Evolutionary conservation across 441 rosid genomes (phyloP).

Genomic region (Bruguiera hainesii): DNA sequence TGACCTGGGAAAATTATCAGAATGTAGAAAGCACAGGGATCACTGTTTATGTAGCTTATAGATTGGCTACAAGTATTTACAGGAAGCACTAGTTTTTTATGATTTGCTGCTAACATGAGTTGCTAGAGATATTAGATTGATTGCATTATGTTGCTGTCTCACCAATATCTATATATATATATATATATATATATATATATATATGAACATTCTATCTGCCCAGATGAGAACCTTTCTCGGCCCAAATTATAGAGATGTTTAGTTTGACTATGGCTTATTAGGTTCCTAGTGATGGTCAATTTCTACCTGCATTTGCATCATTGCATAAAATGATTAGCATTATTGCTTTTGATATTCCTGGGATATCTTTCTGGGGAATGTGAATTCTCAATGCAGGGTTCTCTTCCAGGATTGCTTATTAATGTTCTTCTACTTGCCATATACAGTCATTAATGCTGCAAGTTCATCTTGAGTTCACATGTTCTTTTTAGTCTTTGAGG

Average conservation of each 20-base stretch:
- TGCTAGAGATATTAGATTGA: slow-evolving; percentile 1
- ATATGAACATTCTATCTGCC: not conserved
- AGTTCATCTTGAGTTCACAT: not conserved
- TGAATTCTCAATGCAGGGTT: slow-evolving; percentile 2
- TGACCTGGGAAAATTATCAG: not conserved
- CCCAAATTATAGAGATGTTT: not conserved
- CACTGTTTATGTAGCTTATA: not conserved
- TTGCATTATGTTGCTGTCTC: not conserved
- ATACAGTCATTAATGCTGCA: not conserved
- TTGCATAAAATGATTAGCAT: slow-evolving; percentile 2
- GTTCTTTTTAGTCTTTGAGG: not conserved
- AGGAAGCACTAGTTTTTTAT: slow-evolving; percentile 4
- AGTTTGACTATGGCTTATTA: not conserved
- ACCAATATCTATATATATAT: not conserved
- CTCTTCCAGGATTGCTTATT: not conserved
- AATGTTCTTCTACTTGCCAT: slow-evolving; percentile 7
- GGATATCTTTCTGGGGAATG: slow-evolving; percentile 16
- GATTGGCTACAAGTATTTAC: not conserved
- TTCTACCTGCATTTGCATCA: not conserved
- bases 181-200: too few relatives aligned
- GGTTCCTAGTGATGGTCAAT: not conserved
- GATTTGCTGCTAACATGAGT: slow-evolving; percentile 4
- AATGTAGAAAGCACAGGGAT: not conserved
- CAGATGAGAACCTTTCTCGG: too few relatives aligned
- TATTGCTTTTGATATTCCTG: slow-evolving; percentile 15